Percentiles rank a stretch among this genome's conserved stretches.
Evolutionary conservation across 2,329 filamentous ascomycete genomes (phyloP).

Genomic region (Plectosphaerella sp.): DNA sequence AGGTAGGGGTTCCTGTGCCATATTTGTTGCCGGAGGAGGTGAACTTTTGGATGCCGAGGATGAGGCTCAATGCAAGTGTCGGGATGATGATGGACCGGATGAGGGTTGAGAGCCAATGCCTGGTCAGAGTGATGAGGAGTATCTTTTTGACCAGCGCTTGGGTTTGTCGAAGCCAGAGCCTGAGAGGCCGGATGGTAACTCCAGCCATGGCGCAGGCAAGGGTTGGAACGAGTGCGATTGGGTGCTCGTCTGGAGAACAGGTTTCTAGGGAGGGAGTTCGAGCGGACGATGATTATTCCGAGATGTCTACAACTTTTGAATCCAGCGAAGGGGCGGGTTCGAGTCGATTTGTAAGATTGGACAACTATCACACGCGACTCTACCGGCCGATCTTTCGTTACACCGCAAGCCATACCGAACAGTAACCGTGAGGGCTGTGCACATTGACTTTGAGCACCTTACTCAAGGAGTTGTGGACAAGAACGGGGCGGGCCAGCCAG

Average conservation of each 20-base stretch:
- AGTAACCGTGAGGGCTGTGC: neutral
- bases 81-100: neutral
- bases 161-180: neutral
- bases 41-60: neutral
- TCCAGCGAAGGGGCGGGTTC: neutral
- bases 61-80: neutral
- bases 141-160: neutral
- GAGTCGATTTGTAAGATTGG: neutral
- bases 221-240: neutral
- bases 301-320: neutral
- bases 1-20: neutral
- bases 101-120: neutral
- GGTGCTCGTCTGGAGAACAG: neutral
- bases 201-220: neutral
- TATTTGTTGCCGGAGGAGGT: neutral
- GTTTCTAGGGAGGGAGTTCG: neutral
- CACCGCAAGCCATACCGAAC: neutral
- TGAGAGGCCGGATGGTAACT: neutral
- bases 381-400: neutral
- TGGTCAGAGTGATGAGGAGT: neutral
- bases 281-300: neutral
- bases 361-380: neutral
- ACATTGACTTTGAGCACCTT: neutral
- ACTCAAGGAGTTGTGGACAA: neutral
- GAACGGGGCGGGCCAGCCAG: neutral